Percentiles rank a stretch among this genome's conserved stretches.
Conservation (phyloP, 2,329 filamentous ascomycete species). For the Lachnellula willkommii region DNA sequence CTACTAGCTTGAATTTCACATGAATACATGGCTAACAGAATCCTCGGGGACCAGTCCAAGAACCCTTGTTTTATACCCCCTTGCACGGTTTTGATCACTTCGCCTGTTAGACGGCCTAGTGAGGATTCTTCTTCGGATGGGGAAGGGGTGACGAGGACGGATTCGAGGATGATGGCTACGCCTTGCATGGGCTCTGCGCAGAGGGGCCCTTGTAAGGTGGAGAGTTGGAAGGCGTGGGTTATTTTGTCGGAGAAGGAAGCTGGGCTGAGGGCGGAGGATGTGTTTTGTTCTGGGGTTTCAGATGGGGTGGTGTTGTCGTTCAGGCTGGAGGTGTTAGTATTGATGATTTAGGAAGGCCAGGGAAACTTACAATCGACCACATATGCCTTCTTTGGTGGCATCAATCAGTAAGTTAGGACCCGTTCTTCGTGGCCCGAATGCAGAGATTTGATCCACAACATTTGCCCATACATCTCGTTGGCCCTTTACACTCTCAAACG, state of each 20-base stretch:
- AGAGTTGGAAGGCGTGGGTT: conserved; percentile 87
- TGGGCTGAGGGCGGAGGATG: conserved; percentile 49
- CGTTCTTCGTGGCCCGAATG: conserved; percentile 79
- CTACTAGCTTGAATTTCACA: conserved; percentile 95
- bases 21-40: conserved; percentile 95
- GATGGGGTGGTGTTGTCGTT: conserved; percentile 20
- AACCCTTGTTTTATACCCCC: conserved; percentile 80
- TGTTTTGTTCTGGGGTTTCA: conserved; percentile 28
- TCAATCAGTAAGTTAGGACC: conserved; percentile 91
- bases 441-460: conserved; percentile 73
- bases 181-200: conserved; percentile 93
- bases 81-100: conserved; percentile 85
- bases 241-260: conserved; percentile 84
- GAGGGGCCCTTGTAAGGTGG: conserved; percentile 80
- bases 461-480: conserved; percentile 73
- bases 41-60: conserved; percentile 91
- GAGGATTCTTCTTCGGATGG: conserved; percentile 48
- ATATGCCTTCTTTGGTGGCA: conserved; percentile 64
- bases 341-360: not conserved
- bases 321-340: conserved; percentile 24
- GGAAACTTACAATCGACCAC: conserved; percentile 59
- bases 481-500: conserved; percentile 66
- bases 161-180: conserved; percentile 83
- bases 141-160: conserved; percentile 56
- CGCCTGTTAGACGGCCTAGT: conserved; percentile 78